phyloP scores from a whole-genome alignment of 2,329 filamentous ascomycete species.

The Phyllosticta capitalensis region DNA sequence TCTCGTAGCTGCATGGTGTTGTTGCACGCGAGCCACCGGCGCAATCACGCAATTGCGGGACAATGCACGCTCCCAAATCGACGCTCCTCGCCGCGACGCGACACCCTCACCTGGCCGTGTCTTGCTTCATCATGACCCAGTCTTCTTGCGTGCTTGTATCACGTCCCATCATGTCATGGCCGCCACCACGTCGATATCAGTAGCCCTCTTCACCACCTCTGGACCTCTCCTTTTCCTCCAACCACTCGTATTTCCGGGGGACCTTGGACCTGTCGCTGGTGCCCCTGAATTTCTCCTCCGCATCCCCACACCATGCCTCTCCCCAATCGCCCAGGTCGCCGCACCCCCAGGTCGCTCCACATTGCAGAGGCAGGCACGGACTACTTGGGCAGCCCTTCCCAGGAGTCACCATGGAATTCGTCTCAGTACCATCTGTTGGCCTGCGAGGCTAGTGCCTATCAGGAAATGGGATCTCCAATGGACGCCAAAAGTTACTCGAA shows the following conservation, averaged over 20 bases:
- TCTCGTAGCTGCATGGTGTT: constrained; percentile 3
- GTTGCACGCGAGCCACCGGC: constrained; percentile 10
- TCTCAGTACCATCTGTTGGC: constrained; percentile 8
- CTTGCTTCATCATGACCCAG: constrained; percentile 8
- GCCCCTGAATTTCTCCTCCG: not conserved
- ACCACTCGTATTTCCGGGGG: not conserved
- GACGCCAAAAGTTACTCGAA: constrained; percentile 6
- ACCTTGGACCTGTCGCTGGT: not conserved
- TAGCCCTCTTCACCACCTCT: not conserved
- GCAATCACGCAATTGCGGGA: constrained; percentile 10
- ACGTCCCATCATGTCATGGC: constrained; percentile 6
- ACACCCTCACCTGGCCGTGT: not conserved
- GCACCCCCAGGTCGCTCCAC: constrained; percentile 3
- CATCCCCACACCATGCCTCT: constrained; percentile 2
- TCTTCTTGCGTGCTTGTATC: constrained; percentile 9
- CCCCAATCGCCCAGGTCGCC: constrained; percentile 4
- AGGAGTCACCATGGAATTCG: constrained; percentile 3
- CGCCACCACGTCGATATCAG: constrained; percentile 1
- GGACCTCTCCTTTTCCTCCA: not conserved
- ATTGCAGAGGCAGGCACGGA: not conserved
- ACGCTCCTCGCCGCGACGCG: constrained; percentile 1
- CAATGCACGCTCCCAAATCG: constrained; percentile 1
- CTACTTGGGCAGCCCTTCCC: not conserved
- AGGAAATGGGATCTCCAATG: constrained; percentile 9
- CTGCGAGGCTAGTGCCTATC: constrained; percentile 4